Conservation (phyloP, 1,284 basidiomycete genomes). For the Naganishia cerealis region DNA sequence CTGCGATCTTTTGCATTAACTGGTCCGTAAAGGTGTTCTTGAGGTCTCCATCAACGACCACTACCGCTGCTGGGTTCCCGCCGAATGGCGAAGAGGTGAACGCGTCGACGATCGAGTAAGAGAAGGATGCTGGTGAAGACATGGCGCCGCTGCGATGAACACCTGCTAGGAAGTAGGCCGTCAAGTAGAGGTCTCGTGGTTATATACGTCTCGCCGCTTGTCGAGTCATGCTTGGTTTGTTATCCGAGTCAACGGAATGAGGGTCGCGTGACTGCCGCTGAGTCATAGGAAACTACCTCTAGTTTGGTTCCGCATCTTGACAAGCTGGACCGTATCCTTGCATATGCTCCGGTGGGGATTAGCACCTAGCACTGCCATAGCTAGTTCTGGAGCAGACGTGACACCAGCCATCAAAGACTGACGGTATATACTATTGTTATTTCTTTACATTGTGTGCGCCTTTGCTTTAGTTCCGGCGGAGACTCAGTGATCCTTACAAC, state of each 20-base stretch:
- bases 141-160: conserved; percentile 2
- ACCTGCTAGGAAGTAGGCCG: background rate
- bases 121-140: conserved; percentile 7
- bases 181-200: background rate
- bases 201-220: background rate
- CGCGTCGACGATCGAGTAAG: conserved; percentile 30
- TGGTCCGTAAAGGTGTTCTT: conserved; percentile 18
- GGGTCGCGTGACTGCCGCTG: too few species aligned
- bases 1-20: conserved; percentile 30
- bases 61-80: conserved; percentile 35
- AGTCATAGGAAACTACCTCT: too few species aligned
- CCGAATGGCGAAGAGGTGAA: conserved; percentile 33
- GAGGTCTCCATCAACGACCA: conserved; percentile 23
- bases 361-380: too few species aligned
- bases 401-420: too few species aligned
- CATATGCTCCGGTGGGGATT: too few species aligned
- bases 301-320: too few species aligned
- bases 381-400: too few species aligned
- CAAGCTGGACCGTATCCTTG: too few species aligned
- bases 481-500: too few species aligned
- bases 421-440: too few species aligned
- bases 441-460: too few species aligned
- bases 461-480: too few species aligned
- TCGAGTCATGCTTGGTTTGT: background rate
- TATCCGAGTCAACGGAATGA: background rate